phyloP scores from a whole-genome alignment of 495 filamentous ascomycete species.

The Venustampulla echinocandica region DNA sequence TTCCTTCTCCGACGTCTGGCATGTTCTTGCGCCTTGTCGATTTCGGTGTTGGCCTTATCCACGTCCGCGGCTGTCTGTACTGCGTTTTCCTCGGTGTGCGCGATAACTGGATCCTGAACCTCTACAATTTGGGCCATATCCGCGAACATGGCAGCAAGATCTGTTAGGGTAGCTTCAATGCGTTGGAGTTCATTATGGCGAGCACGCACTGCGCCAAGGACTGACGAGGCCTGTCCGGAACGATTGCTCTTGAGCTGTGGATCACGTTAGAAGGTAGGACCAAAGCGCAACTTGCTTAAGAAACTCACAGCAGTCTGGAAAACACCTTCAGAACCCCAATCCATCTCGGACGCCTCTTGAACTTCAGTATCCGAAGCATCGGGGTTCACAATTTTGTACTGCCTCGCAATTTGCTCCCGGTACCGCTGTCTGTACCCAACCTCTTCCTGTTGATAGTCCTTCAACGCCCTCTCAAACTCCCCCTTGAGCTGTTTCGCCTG shows the following conservation, averaged over 20 bases:
- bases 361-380: slow-evolving; percentile 58
- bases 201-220: slow-evolving; percentile 64
- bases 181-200: slow-evolving; percentile 67
- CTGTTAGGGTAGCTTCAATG: slow-evolving; percentile 58
- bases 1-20: slow-evolving; percentile 50
- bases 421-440: slow-evolving; percentile 53
- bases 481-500: slow-evolving; percentile 56
- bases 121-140: slow-evolving; percentile 58
- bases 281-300: background rate
- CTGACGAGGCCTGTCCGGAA: slow-evolving; percentile 52
- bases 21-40: slow-evolving; percentile 50
- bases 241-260: slow-evolving; percentile 60
- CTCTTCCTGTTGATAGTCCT: slow-evolving; percentile 57
- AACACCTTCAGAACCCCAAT: slow-evolving; percentile 67
- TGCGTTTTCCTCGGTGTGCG: slow-evolving; percentile 45
- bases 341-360: slow-evolving; percentile 50
- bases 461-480: slow-evolving; percentile 54
- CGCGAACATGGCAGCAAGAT: slow-evolving; percentile 57
- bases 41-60: slow-evolving; percentile 48
- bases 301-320: slow-evolving; percentile 60
- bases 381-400: slow-evolving; percentile 70
- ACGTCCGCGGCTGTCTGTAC: slow-evolving; percentile 48
- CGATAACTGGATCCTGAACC: slow-evolving; percentile 49
- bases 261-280: slow-evolving; percentile 7
- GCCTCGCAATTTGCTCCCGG: slow-evolving; percentile 61